These are phyloP conservation scores for Phytopythium kandeliae DNA, from an alignment of 352 stramenopile genomes.

Conservation along the genomic window DNA sequence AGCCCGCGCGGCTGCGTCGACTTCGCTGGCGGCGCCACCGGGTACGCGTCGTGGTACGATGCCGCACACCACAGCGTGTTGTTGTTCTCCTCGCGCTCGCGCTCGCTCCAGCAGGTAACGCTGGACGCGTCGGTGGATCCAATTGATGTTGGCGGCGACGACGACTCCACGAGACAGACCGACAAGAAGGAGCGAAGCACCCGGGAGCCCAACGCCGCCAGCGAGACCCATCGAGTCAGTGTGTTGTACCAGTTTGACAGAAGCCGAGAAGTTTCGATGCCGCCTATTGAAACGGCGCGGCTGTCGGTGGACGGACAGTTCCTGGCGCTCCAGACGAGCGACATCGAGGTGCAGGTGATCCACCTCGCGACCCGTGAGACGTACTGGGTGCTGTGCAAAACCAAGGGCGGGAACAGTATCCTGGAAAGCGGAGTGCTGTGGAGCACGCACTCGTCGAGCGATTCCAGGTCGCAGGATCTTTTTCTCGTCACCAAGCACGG, in stretches of 20 bases:
- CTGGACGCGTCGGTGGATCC: slow-evolving; percentile 31
- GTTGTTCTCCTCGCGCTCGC: slow-evolving; percentile 26
- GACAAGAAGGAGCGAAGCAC: not conserved
- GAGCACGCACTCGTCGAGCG: slow-evolving; percentile 43
- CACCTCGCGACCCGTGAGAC: slow-evolving; percentile 31
- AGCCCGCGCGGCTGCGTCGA: slow-evolving; percentile 35
- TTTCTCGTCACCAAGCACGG: slow-evolving; percentile 71
- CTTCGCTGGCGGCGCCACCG: slow-evolving; percentile 24
- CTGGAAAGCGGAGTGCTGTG: slow-evolving; percentile 52
- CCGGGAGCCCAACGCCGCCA: not conserved
- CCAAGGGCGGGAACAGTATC: slow-evolving; percentile 59
- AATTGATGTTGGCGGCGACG: slow-evolving; percentile 9
- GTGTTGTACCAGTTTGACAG: slow-evolving; percentile 4
- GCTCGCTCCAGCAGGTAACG: slow-evolving; percentile 33
- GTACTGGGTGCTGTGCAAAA: slow-evolving; percentile 71
- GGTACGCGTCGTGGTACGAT: slow-evolving; percentile 41
- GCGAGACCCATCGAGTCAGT: not conserved
- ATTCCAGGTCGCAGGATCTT: slow-evolving; percentile 57
- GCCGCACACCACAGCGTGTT: slow-evolving; percentile 45
- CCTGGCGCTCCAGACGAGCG: slow-evolving; percentile 71
- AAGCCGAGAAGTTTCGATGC: not conserved
- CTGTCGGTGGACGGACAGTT: slow-evolving; percentile 66
- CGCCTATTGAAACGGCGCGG: slow-evolving; percentile 28
- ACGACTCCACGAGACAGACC: not conserved
- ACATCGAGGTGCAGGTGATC: slow-evolving; percentile 78